Percentiles rank a stretch among this genome's conserved stretches.
These are phyloP conservation scores for Entonaema liquescens DNA, from an alignment of 495 filamentous ascomycete species.

Conservation along the genomic window DNA sequence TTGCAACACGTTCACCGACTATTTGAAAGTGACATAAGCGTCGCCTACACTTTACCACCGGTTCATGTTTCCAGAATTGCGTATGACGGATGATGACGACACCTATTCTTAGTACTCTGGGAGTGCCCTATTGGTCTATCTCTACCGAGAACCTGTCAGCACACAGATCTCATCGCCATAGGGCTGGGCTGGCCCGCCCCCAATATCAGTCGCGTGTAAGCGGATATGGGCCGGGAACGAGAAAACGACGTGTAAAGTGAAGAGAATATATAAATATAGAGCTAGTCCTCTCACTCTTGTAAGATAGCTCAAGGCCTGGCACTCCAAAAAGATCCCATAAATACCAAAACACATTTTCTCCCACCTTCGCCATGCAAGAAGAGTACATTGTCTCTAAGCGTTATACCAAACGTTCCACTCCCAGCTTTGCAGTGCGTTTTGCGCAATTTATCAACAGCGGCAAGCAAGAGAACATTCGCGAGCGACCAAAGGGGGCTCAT, in stretches of 20 bases:
- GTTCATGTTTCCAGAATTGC: constrained; percentile 19
- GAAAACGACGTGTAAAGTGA: not conserved
- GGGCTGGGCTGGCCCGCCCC: constrained; percentile 19
- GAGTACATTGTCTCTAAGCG: constrained; percentile 37
- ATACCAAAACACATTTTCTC: not conserved
- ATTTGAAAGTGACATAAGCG: constrained; percentile 38
- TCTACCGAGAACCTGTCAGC: constrained; percentile 27
- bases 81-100: constrained; percentile 3
- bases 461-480: constrained; percentile 47
- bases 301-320: not conserved
- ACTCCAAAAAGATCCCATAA: not conserved
- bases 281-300: not conserved
- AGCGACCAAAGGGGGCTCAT: constrained; percentile 35
- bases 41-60: constrained; percentile 18
- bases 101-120: constrained; percentile 26
- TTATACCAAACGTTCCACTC: constrained; percentile 19
- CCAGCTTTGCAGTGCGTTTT: constrained; percentile 39
- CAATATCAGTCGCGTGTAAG: not conserved
- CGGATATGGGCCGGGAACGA: not conserved
- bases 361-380: constrained; percentile 26
- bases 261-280: constrained; percentile 22
- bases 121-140: constrained; percentile 15
- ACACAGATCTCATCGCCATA: constrained; percentile 21
- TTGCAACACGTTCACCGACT: constrained; percentile 34
- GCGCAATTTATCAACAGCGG: constrained; percentile 45